phyloP scores from a whole-genome alignment of 2,329 filamentous ascomycete species.

The Lasiodiplodia sp. region DNA sequence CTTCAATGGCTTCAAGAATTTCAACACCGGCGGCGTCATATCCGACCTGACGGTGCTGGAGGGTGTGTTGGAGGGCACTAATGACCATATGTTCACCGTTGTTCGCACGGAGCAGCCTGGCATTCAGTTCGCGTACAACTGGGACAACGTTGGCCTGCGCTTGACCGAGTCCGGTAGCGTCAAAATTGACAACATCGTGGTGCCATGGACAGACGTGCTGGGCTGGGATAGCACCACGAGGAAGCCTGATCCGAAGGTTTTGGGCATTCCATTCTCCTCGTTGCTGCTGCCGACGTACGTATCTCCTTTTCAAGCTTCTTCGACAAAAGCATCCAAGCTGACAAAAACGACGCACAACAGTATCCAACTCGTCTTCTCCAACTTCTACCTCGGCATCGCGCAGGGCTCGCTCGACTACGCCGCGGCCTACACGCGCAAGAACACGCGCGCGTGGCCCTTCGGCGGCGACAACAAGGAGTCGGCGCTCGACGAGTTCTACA shows the following conservation, averaged over 20 bases:
- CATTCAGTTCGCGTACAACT: constrained; percentile 66
- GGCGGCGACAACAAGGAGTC: constrained; percentile 68
- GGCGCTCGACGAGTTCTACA: constrained; percentile 69
- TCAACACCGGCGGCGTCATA: constrained; percentile 72
- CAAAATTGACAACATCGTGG: constrained; percentile 64
- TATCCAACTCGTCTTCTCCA: constrained; percentile 71
- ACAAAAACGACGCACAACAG: constrained; percentile 37
- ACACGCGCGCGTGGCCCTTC: constrained; percentile 69
- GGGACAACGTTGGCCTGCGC: constrained; percentile 70
- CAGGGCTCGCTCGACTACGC: constrained; percentile 65
- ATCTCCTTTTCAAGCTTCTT: too few species aligned
- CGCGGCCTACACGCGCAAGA: constrained; percentile 62
- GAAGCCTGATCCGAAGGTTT: constrained; percentile 58
- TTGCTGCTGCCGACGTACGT: constrained; percentile 64
- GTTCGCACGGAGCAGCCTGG: constrained; percentile 65
- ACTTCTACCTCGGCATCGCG: constrained; percentile 71
- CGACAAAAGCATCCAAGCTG: background rate
- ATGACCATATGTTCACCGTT: constrained; percentile 69
- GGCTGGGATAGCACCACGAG: constrained; percentile 64
- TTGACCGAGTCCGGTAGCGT: constrained; percentile 70
- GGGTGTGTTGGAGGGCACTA: constrained; percentile 65
- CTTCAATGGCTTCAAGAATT: constrained; percentile 70
- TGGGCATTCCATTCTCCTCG: constrained; percentile 63
- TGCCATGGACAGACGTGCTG: constrained; percentile 67
- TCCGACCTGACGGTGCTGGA: constrained; percentile 72